Evolutionary conservation across 192 early-diverging fungal genomes (phyloP).

Genomic region (Jimgerdemannia lactiflua): DNA sequence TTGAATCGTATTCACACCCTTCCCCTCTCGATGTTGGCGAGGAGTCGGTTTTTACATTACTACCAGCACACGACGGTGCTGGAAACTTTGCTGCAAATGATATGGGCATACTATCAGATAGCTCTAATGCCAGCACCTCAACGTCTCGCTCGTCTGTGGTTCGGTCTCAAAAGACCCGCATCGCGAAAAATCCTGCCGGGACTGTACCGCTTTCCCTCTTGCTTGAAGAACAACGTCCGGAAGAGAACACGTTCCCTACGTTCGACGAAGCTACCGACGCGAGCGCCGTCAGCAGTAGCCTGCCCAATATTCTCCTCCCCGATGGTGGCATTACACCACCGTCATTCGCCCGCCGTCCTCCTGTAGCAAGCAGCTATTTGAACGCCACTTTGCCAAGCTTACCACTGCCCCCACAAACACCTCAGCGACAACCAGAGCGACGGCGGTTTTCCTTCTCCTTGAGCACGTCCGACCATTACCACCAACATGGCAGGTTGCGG

Average conservation of each 20-base stretch:
- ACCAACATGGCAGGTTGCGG: neutral
- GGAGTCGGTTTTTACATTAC: constrained; percentile 4
- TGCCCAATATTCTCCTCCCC: constrained; percentile 18
- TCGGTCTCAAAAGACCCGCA: neutral
- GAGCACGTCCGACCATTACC: neutral
- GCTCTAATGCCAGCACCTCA: neutral
- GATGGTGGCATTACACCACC: constrained; percentile 23
- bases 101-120: constrained; percentile 1
- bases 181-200: neutral
- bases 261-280: constrained; percentile 1
- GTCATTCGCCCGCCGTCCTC: constrained; percentile 11
- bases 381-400: neutral
- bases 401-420: too few relatives aligned
- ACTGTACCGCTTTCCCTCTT: neutral
- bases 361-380: neutral
- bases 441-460: too few relatives aligned
- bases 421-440: too few relatives aligned
- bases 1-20: neutral
- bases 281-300: constrained; percentile 4
- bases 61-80: constrained; percentile 36
- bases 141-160: neutral
- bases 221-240: neutral
- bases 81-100: constrained; percentile 23
- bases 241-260: neutral
- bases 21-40: neutral